Percentiles rank a stretch among this genome's conserved stretches.
These are phyloP conservation scores for Hemerocallis citrina DNA, from an alignment of 106 monocot species.

Conservation along the genomic window DNA sequence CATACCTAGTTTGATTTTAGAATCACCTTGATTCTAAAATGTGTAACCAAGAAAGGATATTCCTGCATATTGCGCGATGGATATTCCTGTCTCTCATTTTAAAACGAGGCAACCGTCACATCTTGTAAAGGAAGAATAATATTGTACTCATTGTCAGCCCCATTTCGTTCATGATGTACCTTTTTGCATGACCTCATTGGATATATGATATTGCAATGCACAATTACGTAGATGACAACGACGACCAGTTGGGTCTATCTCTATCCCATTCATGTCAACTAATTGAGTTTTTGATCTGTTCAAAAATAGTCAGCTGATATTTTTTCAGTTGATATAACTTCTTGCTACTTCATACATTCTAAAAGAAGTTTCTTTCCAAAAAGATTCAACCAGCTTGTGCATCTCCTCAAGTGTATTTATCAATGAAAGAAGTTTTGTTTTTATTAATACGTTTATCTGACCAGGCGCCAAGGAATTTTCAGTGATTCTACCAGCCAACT, in stretches of 20 bases:
- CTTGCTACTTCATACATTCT: neutral
- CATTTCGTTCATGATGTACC: no score
- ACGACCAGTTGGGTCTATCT: no score
- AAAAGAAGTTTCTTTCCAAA: neutral
- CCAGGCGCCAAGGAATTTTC: conserved; percentile 79
- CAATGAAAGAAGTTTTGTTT: neutral
- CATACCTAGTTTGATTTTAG: no score
- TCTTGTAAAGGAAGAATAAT: no score
- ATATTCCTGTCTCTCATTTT: no score
- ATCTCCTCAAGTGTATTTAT: neutral
- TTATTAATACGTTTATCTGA: conserved; percentile 4
- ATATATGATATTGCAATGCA: no score
- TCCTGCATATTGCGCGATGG: no score
- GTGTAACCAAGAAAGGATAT: no score
- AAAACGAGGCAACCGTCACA: no score
- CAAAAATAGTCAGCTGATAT: neutral
- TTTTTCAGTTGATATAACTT: neutral
- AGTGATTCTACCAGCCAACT: conserved; percentile 63
- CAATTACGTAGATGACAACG: no score
- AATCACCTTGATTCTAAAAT: no score
- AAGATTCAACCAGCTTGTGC: neutral
- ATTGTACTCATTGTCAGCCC: no score
- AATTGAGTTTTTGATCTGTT: neutral
- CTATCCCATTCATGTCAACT: neutral
- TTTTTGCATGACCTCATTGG: neutral